Evolutionary conservation across 176 grass and related monocot species (phyloP), one percentile per base, ranked within the genome.

Genomic region (Bolboschoenus planiculmis): DNA sequence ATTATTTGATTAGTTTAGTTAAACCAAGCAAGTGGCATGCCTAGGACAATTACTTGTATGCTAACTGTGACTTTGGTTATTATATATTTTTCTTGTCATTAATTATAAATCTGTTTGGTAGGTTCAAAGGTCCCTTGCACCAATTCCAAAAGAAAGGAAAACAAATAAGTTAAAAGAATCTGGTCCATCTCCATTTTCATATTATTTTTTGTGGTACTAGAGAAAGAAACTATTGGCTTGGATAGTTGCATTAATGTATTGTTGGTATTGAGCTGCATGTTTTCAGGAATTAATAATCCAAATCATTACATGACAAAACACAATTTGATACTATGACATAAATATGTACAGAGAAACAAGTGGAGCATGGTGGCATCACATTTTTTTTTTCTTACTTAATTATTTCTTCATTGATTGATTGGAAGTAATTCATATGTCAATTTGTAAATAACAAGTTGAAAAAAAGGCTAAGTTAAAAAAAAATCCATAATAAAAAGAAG

Each of bases 91-190:
- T 36, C 15, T 35, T 24, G 18, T 7, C 2, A 60, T 23, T 60
- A 60, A n/a, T 60, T 60, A 37, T 39, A 37, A 39, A n/a, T 67
- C 34, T 67, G 63, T 67, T 67, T 67, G 63, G 33, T 67, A 67
- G 63, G 15, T 37, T 67, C 15, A 18, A 67, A 39, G 33, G 1
- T 24, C 33, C 16, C 11, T 56, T 66, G 62, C 61, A 26, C 7
- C 35, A 36, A 36, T 20, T 66, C 62, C 31, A 18, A 66, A 37
- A 66, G 31, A 66, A 9, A 66, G 36, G 14, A 18, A 0, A 66
- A 62, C 21, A n/a, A 57, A 21, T 26, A 66, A 6, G 33, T 20
- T 59, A 24, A 7, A 34, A 20, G 31, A 36, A 36, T 36, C 31
- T 66, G 62, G 31, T 35, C 31, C 62, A 34, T 66, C 62, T 36